Percentiles rank a stretch among this genome's conserved stretches.
phyloP scores from a whole-genome alignment of 2,329 filamentous ascomycete species.

The Sporothrix brasiliensis region DNA sequence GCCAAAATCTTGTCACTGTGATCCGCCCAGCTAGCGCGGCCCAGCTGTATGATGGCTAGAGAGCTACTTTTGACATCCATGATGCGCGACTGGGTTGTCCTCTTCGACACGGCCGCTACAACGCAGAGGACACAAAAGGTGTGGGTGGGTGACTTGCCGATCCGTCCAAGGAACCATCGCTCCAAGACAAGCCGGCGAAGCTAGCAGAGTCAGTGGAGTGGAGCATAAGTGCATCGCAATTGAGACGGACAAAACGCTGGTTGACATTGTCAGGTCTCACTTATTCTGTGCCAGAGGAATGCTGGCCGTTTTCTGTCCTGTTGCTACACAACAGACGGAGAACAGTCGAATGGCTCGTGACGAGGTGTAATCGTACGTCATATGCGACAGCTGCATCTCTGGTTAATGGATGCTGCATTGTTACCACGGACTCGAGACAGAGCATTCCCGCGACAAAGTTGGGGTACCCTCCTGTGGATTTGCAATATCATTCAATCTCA shows the following conservation, averaged over 20 bases:
- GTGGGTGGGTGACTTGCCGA: slow-evolving; percentile 18
- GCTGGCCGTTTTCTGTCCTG: too few relatives aligned
- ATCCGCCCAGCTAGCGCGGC: slow-evolving; percentile 3
- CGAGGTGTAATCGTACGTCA: background rate
- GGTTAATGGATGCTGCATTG: background rate
- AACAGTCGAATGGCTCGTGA: background rate
- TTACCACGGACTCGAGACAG: slow-evolving; percentile 9
- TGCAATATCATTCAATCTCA: too few relatives aligned
- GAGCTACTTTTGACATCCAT: background rate
- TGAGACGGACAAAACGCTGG: background rate
- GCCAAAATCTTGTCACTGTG: background rate
- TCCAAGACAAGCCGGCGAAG: background rate
- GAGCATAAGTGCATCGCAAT: slow-evolving; percentile 5
- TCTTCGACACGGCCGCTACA: background rate
- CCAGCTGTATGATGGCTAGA: background rate
- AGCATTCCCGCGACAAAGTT: background rate
- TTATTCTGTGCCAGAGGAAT: background rate
- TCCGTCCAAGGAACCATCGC: slow-evolving; percentile 11
- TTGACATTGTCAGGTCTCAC: slow-evolving; percentile 12
- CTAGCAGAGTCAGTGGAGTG: slow-evolving; percentile 5
- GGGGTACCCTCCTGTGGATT: too few relatives aligned
- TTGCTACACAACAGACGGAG: background rate
- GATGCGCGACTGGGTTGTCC: slow-evolving; percentile 24
- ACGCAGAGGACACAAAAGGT: background rate
- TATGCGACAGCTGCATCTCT: background rate